Base-by-base conservation (phyloP, 2,329 filamentous ascomycete species). In the Dactylellina cionopaga region DNA sequence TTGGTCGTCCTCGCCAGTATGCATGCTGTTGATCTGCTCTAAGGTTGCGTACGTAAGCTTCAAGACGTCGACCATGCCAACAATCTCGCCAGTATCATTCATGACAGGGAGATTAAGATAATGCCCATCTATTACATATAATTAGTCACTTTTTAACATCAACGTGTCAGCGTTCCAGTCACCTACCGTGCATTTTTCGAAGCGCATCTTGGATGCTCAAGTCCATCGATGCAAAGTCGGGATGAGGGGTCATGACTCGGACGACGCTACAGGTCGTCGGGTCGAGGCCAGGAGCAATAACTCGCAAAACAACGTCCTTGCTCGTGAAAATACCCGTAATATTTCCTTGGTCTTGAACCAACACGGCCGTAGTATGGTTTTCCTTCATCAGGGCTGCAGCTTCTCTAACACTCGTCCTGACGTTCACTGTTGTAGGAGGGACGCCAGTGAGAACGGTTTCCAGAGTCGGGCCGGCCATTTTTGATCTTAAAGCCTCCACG, bases 241-340 rank as follows among this genome's bases (percentile, higher is more conserved):
- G 95, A 80, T 99, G 95, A 75, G 95, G 95, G 31, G 95, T 99
- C 95, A 99, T 99, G 76, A 99, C 95, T 77, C 95, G 90, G 75
- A 99, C 94, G 74, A 99, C 95, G 80, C 94, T 98, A 86, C 95
- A 99, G 78, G 90, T 98, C 71, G 88, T 86, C 46, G 95, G 95
- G 80, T 99, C 95, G 70, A 99, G 86, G 15, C 95, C 95, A 52
- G 95, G 95, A 60, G 95, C 95, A 82, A 99, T 99, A 72, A 99
- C 95, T 81, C 95, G 92, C 68, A 99, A 86, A 69, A 99, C 95
- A 54, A 99, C 94, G 82, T 99, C 95, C 84, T 99, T 99, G 84
- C 95, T 98, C 70, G 95, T 99, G 80, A 99, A 99, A 79, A 99
- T 99, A 82, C 95, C 95, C 59, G 95, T 99, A 79, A 99, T 98